Evolutionary conservation across 495 filamentous ascomycete genomes (phyloP), one percentile per base, ranked within the genome.

Genomic region (Poronia punctata): DNA sequence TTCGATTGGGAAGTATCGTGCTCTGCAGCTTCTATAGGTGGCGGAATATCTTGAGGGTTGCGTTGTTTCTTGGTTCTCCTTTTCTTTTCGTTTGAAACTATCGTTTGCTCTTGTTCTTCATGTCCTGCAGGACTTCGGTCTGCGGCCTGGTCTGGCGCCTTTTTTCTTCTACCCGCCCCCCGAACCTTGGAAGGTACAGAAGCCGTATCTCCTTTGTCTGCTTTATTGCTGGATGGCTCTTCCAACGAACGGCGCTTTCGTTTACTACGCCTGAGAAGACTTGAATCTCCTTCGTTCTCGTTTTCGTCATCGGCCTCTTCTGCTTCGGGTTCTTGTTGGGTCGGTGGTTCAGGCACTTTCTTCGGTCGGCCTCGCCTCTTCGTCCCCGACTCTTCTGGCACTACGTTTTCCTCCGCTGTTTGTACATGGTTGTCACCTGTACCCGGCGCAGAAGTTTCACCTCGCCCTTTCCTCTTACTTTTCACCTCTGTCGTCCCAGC

Each of bases 251-350:
- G 44, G 16, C 46, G 46, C 40, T 46, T 14, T 27, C 52, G 55
- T 25, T 45, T 43, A 37, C 46, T 55, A 17, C 52, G 40, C 16
- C 55, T 40, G 12, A 52, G 46, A 38, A 55, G 29, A 14, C 52
- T 55, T 3, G 55, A 55, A 20, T 58, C 38, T 1, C 28, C 49
- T 22, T 58, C 55, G n/a, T 55, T 47, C 38, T 54, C 53, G 12
- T 57, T 49, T 36, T 52, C 50, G 23, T 62, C 51, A 18, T 53
- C 45, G 15, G 49, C 43, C 22, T 53, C 50, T 9, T 43, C 48
- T 25, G 49, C 52, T 37, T 35, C 45, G 3, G 11, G 21, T 15
- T 43, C 22, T 3, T 31, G 22, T 33, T 32, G 43, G 32, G 45
- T 60, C 3, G 47, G 25, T 17, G 35, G 48, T 6, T 45, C 40